These are phyloP conservation scores for Aspergillus latus DNA, from an alignment of 2,329 filamentous ascomycete genomes.

Conservation along the genomic window DNA sequence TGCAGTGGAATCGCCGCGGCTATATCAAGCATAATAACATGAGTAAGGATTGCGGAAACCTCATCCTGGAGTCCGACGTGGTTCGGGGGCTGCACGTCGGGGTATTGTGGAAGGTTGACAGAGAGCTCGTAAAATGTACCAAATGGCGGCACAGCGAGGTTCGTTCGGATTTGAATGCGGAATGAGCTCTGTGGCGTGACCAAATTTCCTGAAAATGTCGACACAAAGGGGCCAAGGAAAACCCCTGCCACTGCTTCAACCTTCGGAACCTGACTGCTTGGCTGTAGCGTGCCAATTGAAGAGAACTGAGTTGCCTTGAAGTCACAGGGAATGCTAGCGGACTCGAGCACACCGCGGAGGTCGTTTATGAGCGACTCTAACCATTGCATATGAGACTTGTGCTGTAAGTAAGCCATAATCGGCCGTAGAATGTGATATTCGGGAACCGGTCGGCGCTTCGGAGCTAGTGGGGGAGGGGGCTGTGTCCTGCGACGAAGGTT, in stretches of 20 bases:
- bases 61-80: slow-evolving; percentile 36
- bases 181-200: slow-evolving; percentile 36
- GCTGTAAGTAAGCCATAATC: slow-evolving; percentile 55
- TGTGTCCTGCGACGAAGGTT: slow-evolving; percentile 66
- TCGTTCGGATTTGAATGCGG: slow-evolving; percentile 40
- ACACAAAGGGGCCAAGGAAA: slow-evolving; percentile 46
- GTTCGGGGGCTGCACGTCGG: slow-evolving; percentile 34
- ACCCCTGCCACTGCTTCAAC: slow-evolving; percentile 45
- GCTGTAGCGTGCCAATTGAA: slow-evolving; percentile 22
- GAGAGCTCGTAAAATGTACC: slow-evolving; percentile 42
- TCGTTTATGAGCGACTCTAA: slow-evolving; percentile 35
- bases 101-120: slow-evolving; percentile 32
- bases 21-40: slow-evolving; percentile 42
- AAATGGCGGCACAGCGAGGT: slow-evolving; percentile 31
- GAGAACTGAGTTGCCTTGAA: slow-evolving; percentile 29
- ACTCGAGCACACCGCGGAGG: slow-evolving; percentile 31
- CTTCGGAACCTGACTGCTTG: slow-evolving; percentile 14
- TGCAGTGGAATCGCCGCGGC: slow-evolving; percentile 31
- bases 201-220: slow-evolving; percentile 41
- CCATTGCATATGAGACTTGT: slow-evolving; percentile 41
- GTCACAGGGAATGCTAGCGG: slow-evolving; percentile 34
- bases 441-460: slow-evolving; percentile 50
- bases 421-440: slow-evolving; percentile 61
- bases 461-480: slow-evolving; percentile 57
- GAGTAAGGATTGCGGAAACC: slow-evolving; percentile 34